Conservation (phyloP, 768 basidiomycete species). For the Amanita fuliginea region DNA sequence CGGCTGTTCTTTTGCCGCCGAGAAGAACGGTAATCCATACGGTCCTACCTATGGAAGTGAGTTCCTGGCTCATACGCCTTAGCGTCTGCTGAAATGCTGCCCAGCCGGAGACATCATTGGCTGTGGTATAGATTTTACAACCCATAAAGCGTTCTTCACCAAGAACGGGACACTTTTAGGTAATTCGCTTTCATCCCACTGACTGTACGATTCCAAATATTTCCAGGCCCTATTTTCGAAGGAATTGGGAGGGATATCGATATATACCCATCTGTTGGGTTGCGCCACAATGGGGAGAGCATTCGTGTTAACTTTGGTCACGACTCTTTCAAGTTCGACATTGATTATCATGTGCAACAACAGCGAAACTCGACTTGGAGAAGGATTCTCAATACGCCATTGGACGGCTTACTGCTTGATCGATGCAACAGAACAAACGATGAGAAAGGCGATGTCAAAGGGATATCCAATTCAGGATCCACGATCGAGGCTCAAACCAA, state of each 20-base stretch:
- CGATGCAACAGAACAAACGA: slow-evolving; percentile 12
- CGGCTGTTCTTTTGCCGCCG: slow-evolving; percentile 65
- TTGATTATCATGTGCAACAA: slow-evolving; percentile 75
- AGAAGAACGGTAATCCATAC: slow-evolving; percentile 61
- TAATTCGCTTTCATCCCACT: slow-evolving; percentile 14
- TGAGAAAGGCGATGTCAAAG: slow-evolving; percentile 13
- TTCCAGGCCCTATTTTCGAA: slow-evolving; percentile 57
- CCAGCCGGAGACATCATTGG: slow-evolving; percentile 82
- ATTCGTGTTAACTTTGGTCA: slow-evolving; percentile 85
- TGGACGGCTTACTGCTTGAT: slow-evolving; percentile 27
- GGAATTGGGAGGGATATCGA: slow-evolving; percentile 54
- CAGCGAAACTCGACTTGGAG: slow-evolving; percentile 57
- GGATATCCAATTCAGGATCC: slow-evolving; percentile 7
- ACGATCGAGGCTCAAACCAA: slow-evolving; percentile 40
- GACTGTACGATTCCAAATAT: slow-evolving; percentile 6
- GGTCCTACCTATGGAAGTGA: slow-evolving; percentile 75
- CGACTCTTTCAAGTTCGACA: slow-evolving; percentile 80
- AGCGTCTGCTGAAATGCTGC: neutral
- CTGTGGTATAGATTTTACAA: slow-evolving; percentile 86
- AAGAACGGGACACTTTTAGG: slow-evolving; percentile 75
- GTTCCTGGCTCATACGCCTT: slow-evolving; percentile 14
- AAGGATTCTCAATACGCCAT: slow-evolving; percentile 46
- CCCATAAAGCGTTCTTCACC: slow-evolving; percentile 76
- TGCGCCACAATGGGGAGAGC: slow-evolving; percentile 70
- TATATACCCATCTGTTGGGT: slow-evolving; percentile 81